phyloP scores from a whole-genome alignment of 2,329 filamentous ascomycete genomes.

The Sarocladiaceae sp. region DNA sequence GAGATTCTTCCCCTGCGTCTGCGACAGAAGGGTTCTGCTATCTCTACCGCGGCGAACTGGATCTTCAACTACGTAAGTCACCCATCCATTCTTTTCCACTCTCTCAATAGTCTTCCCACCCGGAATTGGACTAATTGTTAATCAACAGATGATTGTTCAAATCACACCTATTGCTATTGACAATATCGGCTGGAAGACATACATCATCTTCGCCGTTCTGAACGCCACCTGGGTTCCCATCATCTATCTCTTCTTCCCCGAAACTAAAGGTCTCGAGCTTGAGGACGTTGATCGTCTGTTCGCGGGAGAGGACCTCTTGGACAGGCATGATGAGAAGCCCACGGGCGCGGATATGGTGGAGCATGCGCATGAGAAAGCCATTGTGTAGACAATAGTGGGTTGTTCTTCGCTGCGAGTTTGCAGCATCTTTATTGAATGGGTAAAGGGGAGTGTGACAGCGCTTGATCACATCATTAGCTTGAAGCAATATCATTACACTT shows the following conservation, averaged over 20 bases:
- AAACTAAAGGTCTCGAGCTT: constrained; percentile 16
- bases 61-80: constrained; percentile 27
- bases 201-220: constrained; percentile 24
- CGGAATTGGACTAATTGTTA: no score
- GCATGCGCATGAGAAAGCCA: background rate
- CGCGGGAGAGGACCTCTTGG: background rate
- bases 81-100: background rate
- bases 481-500: no score
- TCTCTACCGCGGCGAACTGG: constrained; percentile 30
- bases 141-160: constrained; percentile 22
- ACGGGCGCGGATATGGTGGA: background rate
- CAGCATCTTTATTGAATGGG: no score
- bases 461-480: no score
- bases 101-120: background rate
- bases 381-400: background rate
- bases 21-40: constrained; percentile 25
- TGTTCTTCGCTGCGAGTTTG: no score
- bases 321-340: background rate
- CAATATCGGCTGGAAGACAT: constrained; percentile 16
- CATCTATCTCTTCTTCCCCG: constrained; percentile 27
- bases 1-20: constrained; percentile 27
- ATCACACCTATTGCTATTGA: constrained; percentile 30
- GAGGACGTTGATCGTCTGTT: constrained; percentile 7
- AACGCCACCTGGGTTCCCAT: constrained; percentile 21
- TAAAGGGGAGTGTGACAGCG: no score